These are phyloP conservation scores for Elsinoe fawcettii DNA, from an alignment of 2,329 filamentous ascomycete species.

Conservation along the genomic window DNA sequence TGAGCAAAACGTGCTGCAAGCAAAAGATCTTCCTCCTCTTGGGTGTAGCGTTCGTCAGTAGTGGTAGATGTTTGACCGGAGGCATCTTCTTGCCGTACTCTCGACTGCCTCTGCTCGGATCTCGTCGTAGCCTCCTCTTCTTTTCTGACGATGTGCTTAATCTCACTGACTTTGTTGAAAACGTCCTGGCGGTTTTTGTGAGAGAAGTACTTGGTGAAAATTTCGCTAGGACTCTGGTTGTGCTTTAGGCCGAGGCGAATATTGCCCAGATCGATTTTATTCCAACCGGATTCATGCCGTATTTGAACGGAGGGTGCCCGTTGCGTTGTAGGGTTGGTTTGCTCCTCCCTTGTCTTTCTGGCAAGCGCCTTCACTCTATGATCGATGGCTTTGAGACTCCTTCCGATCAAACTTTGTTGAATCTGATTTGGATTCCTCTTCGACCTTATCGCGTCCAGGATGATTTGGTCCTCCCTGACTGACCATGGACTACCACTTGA, in stretches of 20 bases:
- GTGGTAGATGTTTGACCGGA: slow-evolving; percentile 11
- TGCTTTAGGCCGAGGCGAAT: background rate
- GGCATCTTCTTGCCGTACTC: background rate
- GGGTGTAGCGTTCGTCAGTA: slow-evolving; percentile 10
- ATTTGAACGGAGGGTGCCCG: background rate
- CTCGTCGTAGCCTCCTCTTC: background rate
- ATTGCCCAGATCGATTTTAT: background rate
- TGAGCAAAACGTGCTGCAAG: slow-evolving; percentile 15
- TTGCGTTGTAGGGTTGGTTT: no score
- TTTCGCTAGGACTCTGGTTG: background rate
- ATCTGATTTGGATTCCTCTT: no score
- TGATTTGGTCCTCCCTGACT: background rate
- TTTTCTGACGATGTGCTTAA: background rate
- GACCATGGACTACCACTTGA: background rate
- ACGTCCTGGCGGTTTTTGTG: background rate
- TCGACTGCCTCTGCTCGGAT: background rate
- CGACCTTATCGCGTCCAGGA: background rate
- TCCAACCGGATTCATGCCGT: background rate
- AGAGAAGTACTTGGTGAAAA: background rate
- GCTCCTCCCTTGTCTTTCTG: no score
- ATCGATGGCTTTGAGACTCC: no score
- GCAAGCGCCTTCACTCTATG: no score
- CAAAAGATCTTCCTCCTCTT: slow-evolving; percentile 16
- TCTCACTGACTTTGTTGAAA: background rate
- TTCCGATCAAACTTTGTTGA: no score